These are phyloP conservation scores for Rhynchosporium secalis DNA, from an alignment of 2,329 filamentous ascomycete species.

Conservation along the genomic window DNA sequence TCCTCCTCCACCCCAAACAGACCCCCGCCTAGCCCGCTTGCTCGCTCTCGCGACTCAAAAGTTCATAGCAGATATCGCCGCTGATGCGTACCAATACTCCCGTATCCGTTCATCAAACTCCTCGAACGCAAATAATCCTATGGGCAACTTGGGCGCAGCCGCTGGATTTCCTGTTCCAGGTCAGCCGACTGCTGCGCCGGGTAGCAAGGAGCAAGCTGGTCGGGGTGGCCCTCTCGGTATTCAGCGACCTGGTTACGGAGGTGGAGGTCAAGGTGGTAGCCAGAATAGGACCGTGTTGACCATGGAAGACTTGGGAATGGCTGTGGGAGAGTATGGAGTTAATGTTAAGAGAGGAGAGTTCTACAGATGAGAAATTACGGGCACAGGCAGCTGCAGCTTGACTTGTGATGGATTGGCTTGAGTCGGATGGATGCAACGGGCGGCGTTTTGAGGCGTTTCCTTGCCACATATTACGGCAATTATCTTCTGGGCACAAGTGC, in stretches of 20 bases:
- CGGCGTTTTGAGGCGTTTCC: slow-evolving; percentile 23
- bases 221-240: slow-evolving; percentile 50
- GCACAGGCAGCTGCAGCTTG: not conserved
- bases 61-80: slow-evolving; percentile 95
- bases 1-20: slow-evolving; percentile 86
- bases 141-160: slow-evolving; percentile 79
- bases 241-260: slow-evolving; percentile 77
- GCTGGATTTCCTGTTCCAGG: slow-evolving; percentile 68
- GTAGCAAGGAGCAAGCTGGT: slow-evolving; percentile 55
- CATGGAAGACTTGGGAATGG: slow-evolving; percentile 99
- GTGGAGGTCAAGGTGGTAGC: slow-evolving; percentile 83
- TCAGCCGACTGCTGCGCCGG: slow-evolving; percentile 57
- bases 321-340: slow-evolving; percentile 94
- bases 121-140: slow-evolving; percentile 82
- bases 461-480: slow-evolving; percentile 6
- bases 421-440: slow-evolving; percentile 5
- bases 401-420: not conserved
- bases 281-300: slow-evolving; percentile 93
- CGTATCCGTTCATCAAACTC: slow-evolving; percentile 93
- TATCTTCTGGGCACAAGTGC: slow-evolving; percentile 5
- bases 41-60: slow-evolving; percentile 98
- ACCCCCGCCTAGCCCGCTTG: slow-evolving; percentile 85
- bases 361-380: slow-evolving; percentile 63
- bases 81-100: slow-evolving; percentile 96
- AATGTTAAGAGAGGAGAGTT: slow-evolving; percentile 98